Evolutionary conservation across 2,329 filamentous ascomycete species (phyloP), one percentile per base, ranked within the genome.

Genomic region (Penicillium sp.): DNA sequence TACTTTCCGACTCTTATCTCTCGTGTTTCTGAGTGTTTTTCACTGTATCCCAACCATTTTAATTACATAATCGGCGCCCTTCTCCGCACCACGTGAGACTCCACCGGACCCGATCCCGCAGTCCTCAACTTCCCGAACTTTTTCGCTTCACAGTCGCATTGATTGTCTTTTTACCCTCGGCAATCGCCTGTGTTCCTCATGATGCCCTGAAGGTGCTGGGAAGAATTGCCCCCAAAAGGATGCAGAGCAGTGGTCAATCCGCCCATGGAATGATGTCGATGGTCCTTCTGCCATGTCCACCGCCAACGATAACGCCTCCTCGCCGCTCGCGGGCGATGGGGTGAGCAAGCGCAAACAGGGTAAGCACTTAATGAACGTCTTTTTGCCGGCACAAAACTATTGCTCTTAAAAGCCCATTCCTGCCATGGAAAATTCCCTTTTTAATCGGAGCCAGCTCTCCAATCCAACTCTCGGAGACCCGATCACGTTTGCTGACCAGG

Each of bases 341-440:
- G 69, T 78, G 68, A 74, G 70, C 68, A 78, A 78, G 70, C 75
- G 74, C 72, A 77, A 77, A 65, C 72, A 75, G 69, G 75, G 76
- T 78, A 75, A 60, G 67, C 58, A 24, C 35, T 45, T 44, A 56
- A 30, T 44, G 47, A 2, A 24, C 24, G 15, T 47, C 33, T 37
- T 49, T 56, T 30, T 24, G 4, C 50, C 17, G 4, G 17, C 17
- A 1, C 24, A 9, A 22, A 13, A 2, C 2, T 26, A 2, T 37
- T 26, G 22, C 5, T 24, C 8, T 9, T 4, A n/a, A 38, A 13
- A 45, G 42, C 51, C 24, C 24, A 58, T 50, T 30, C 35, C 37
- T 49, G 5, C 37, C 26, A 6, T 49, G 15, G 15, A 49, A 49
- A 28, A 28, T n/a, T 10, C 15, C 24, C 15, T 9, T 55, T n/a